Percentiles rank a stretch among this genome's conserved stretches.
Conservation (phyloP, 2,329 filamentous ascomycete genomes). For the Orbilia javanica region DNA sequence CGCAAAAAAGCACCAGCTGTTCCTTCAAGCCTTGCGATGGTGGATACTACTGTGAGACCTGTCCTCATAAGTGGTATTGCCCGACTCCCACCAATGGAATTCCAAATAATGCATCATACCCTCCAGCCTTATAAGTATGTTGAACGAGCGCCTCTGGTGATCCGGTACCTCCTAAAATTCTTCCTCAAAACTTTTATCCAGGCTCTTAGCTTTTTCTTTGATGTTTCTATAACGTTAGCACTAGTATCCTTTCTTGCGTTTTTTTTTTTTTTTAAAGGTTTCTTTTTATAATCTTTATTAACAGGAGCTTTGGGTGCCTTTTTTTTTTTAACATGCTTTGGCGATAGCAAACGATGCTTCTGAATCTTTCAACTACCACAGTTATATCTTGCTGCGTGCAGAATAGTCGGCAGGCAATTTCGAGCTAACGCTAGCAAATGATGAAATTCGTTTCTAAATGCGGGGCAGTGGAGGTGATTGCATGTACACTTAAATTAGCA, state of each 20-base stretch:
- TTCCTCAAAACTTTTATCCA: background rate
- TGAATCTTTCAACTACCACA: background rate
- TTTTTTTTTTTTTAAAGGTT: slow-evolving; percentile 5
- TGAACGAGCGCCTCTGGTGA: background rate
- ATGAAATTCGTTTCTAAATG: background rate
- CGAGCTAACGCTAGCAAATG: background rate
- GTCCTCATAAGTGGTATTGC: slow-evolving; percentile 56
- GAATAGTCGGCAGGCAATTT: background rate
- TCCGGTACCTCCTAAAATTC: background rate
- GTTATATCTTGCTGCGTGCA: slow-evolving; percentile 4
- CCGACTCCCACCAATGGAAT: slow-evolving; percentile 25
- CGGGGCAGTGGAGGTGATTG: background rate
- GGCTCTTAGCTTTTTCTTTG: background rate
- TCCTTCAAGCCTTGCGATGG: slow-evolving; percentile 49
- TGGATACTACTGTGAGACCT: slow-evolving; percentile 51
- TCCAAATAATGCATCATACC: slow-evolving; percentile 18
- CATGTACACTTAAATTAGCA: background rate
- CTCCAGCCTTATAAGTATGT: background rate
- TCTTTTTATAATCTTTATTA: slow-evolving; percentile 13
- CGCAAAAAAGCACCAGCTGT: slow-evolving; percentile 29
- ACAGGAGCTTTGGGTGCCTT: slow-evolving; percentile 16
- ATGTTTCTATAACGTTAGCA: background rate
- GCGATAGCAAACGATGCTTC: slow-evolving; percentile 26
- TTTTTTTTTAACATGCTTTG: slow-evolving; percentile 9
- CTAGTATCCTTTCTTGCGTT: slow-evolving; percentile 10